Conservation (phyloP, 1,284 basidiomycete genomes). For the Fomitopsis palustris region DNA sequence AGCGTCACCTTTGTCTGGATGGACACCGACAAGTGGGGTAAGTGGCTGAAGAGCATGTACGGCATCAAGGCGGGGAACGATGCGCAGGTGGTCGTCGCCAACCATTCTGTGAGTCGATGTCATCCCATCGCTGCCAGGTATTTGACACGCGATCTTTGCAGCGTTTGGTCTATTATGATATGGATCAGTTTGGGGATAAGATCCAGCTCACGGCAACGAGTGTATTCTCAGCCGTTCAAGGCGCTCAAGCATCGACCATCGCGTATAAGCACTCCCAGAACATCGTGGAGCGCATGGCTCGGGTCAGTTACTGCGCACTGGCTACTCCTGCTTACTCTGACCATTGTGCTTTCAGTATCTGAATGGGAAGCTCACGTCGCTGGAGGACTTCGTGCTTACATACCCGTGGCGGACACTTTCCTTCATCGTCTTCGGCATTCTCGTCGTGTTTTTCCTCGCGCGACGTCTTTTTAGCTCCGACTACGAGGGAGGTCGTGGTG, state of each 20-base stretch:
- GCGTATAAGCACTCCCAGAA: conserved; percentile 68
- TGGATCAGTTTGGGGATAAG: conserved; percentile 44
- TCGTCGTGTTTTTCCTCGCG: conserved; percentile 13
- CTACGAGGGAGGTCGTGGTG: not conserved
- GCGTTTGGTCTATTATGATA: conserved; percentile 68
- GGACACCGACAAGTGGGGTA: conserved; percentile 75
- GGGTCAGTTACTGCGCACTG: conserved; percentile 43
- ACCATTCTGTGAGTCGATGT: conserved; percentile 64
- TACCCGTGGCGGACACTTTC: conserved; percentile 32
- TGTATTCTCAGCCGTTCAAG: conserved; percentile 72
- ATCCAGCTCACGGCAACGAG: conserved; percentile 55
- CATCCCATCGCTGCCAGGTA: not conserved
- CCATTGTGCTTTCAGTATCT: conserved; percentile 38
- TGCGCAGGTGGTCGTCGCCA: conserved; percentile 68
- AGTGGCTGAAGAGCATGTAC: conserved; percentile 89
- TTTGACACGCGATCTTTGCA: conserved; percentile 27
- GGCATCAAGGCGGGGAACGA: conserved; percentile 42
- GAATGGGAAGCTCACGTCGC: conserved; percentile 42
- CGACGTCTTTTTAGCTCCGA: conserved; percentile 9
- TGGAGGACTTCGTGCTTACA: conserved; percentile 42
- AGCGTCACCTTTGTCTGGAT: conserved; percentile 86
- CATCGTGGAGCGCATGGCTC: conserved; percentile 59
- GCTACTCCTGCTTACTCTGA: not conserved
- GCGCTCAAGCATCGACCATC: conserved; percentile 54
- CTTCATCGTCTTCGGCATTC: conserved; percentile 19